Conservation (phyloP, 345 rosid species). For the Erucastrum elatum region DNA sequence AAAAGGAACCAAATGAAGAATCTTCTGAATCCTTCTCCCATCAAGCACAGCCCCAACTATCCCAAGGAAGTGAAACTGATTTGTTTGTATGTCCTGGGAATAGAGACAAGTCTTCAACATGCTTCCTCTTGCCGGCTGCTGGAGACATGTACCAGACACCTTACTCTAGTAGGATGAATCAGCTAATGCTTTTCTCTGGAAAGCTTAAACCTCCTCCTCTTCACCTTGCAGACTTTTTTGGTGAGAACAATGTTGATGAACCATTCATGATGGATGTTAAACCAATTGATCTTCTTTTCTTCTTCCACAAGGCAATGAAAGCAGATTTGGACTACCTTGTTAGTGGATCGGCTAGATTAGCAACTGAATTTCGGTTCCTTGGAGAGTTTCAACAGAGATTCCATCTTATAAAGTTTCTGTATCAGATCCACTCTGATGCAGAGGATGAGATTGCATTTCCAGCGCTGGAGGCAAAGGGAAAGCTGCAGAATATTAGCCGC, state of each 20-base stretch:
- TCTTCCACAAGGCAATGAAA: slow-evolving; percentile 82
- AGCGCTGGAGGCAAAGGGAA: slow-evolving; percentile 70
- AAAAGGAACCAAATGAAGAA: slow-evolving; percentile 41
- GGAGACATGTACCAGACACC: slow-evolving; percentile 38
- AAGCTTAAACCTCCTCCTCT: slow-evolving; percentile 25
- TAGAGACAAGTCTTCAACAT: slow-evolving; percentile 31
- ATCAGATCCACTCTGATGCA: slow-evolving; percentile 65
- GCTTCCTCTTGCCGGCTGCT: slow-evolving; percentile 28
- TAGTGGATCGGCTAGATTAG: slow-evolving; percentile 52
- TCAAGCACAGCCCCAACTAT: slow-evolving; percentile 25
- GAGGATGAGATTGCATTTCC: slow-evolving; percentile 92
- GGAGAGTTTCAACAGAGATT: slow-evolving; percentile 58
- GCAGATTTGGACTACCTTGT: slow-evolving; percentile 74
- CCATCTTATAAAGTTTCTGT: slow-evolving; percentile 50
- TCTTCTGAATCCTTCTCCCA: slow-evolving; percentile 40
- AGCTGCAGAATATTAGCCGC: slow-evolving; percentile 56
- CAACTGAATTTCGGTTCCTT: slow-evolving; percentile 50
- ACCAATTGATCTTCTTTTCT: slow-evolving; percentile 73
- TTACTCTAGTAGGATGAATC: slow-evolving; percentile 51
- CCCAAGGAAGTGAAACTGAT: slow-evolving; percentile 24
- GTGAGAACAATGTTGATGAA: slow-evolving; percentile 40
- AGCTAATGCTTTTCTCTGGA: slow-evolving; percentile 46
- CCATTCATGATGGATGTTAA: slow-evolving; percentile 40
- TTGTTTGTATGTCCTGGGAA: slow-evolving; percentile 35
- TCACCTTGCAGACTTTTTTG: slow-evolving; percentile 37